phyloP scores from a whole-genome alignment of 2,329 filamentous ascomycete genomes.

The Epicoccum sorghinum region DNA sequence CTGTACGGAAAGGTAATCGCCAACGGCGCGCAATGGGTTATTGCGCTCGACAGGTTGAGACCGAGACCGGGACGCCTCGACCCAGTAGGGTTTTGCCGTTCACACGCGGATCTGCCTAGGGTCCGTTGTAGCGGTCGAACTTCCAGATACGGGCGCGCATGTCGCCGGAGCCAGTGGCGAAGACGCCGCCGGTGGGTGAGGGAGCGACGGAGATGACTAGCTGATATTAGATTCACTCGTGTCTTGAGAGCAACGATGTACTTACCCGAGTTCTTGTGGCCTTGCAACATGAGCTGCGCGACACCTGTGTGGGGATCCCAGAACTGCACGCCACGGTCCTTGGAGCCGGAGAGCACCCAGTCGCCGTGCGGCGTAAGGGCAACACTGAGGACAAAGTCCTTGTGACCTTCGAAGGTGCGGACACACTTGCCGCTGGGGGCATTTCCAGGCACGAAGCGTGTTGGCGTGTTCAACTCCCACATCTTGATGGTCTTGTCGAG shows the following conservation, averaged over 20 bases:
- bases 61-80: neutral
- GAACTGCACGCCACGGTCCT: constrained; percentile 97
- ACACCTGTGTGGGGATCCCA: constrained; percentile 95
- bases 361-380: constrained; percentile 91
- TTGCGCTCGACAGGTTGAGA: neutral
- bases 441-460: constrained; percentile 68
- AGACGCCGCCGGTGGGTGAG: constrained; percentile 84
- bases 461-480: constrained; percentile 86
- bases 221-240: constrained; percentile 21
- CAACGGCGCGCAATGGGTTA: no score
- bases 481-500: constrained; percentile 99
- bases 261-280: constrained; percentile 91
- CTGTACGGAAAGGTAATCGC: no score
- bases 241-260: neutral
- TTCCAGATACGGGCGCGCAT: constrained; percentile 98
- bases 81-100: no score
- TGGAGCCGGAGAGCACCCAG: constrained; percentile 97
- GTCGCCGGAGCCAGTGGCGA: constrained; percentile 95
- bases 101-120: constrained; percentile 20
- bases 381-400: constrained; percentile 97
- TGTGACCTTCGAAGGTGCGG: constrained; percentile 95
- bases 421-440: constrained; percentile 91
- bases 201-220: constrained; percentile 94
- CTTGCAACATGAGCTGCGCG: constrained; percentile 97
- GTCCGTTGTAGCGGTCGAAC: constrained; percentile 44